These are phyloP conservation scores for Adiantum capillusveneris DNA, from an alignment of 75 land plant species.

Conservation along the genomic window DNA sequence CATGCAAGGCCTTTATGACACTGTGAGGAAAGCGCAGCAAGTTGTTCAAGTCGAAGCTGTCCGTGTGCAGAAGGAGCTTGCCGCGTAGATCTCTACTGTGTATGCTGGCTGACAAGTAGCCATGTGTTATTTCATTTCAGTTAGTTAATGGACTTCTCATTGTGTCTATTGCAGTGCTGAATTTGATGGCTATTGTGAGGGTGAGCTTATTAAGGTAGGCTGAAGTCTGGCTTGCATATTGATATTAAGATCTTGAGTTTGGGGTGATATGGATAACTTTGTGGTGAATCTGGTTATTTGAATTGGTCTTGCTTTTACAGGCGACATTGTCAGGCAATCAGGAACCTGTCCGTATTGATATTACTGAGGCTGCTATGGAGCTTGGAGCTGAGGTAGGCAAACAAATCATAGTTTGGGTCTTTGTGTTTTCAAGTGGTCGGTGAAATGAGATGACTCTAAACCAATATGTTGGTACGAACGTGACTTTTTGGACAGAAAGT, in stretches of 20 bases:
- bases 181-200: conserved; percentile 99
- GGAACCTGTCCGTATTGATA: conserved; percentile 85
- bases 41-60: conserved; percentile 99
- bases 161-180: conserved; percentile 59
- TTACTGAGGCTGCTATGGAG: conserved; percentile 97
- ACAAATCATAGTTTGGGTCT: neutral
- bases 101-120: neutral
- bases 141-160: conserved; percentile 3
- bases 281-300: conserved; percentile 3
- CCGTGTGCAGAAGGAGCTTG: conserved; percentile 92
- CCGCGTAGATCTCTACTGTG: conserved; percentile 47
- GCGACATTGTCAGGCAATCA: conserved; percentile 91
- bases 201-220: conserved; percentile 96
- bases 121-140: no score
- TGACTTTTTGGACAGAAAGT: conserved; percentile 49
- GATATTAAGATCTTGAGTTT: conserved; percentile 2
- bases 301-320: conserved; percentile 22
- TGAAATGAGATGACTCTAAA: neutral
- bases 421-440: neutral
- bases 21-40: conserved; percentile 93
- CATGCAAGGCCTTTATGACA: conserved; percentile 90
- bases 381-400: conserved; percentile 78
- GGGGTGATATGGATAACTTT: neutral
- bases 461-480: neutral
- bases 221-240: no score